A percentile compares a stretch with the other conserved stretches of the same genome.
These are phyloP conservation scores for Mucor indicus DNA, from an alignment of 371 early-diverging fungal species.

Conservation along the genomic window DNA sequence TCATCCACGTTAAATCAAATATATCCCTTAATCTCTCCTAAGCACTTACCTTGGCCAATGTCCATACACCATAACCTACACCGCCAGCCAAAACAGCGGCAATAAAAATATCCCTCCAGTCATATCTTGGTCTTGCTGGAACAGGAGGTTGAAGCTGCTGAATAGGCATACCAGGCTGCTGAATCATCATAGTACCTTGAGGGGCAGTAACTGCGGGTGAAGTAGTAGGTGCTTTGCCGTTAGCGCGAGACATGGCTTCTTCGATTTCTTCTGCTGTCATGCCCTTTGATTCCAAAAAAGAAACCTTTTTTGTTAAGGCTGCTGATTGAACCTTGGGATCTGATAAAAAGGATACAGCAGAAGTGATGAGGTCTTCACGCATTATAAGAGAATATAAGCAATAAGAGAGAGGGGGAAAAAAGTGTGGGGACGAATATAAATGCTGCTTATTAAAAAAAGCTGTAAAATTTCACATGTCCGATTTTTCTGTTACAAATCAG, in stretches of 20 bases:
- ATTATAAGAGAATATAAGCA: too few relatives aligned
- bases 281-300: conserved; percentile 95
- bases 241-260: conserved; percentile 75
- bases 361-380: conserved; percentile 80
- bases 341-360: conserved; percentile 88
- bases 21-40: background rate
- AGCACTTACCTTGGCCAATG: conserved; percentile 67
- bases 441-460: too few relatives aligned
- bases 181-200: conserved; percentile 14
- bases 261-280: conserved; percentile 91
- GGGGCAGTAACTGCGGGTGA: conserved; percentile 13
- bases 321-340: conserved; percentile 92
- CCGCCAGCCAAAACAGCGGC: conserved; percentile 87
- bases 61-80: conserved; percentile 80
- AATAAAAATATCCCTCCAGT: conserved; percentile 93
- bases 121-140: conserved; percentile 71
- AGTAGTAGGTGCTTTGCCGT: conserved; percentile 33
- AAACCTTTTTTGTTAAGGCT: conserved; percentile 84
- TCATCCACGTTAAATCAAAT: background rate
- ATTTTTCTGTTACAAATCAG: too few relatives aligned
- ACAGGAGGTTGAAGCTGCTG: conserved; percentile 52
- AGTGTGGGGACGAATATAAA: too few relatives aligned
- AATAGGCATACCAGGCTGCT: conserved; percentile 26
- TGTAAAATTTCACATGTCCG: too few relatives aligned
- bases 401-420: too few relatives aligned